phyloP scores from a whole-genome alignment of 345 rosid genomes.

The Linum lewisii region DNA sequence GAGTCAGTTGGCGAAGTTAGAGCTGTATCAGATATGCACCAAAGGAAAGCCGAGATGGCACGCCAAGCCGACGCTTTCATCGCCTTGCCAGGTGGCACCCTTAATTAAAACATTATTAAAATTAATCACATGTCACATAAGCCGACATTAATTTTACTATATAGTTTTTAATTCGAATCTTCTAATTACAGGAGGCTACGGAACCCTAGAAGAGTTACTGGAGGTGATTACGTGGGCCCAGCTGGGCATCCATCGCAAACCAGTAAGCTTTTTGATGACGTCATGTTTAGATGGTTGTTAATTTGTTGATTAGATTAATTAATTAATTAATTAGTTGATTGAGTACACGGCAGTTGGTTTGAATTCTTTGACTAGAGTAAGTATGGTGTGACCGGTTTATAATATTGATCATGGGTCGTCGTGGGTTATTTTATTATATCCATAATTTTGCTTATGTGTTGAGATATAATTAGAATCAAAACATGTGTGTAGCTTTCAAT shows the following conservation, averaged over 20 bases:
- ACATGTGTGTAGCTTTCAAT: neutral
- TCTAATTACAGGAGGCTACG: conserved; percentile 66
- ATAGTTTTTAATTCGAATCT: neutral
- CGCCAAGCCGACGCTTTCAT: conserved; percentile 94
- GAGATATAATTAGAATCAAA: no score
- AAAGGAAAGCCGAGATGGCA: conserved; percentile 93
- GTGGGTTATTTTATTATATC: no score
- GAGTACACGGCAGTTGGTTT: no score
- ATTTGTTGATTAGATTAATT: neutral
- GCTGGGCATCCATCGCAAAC: conserved; percentile 89
- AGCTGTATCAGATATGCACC: conserved; percentile 90
- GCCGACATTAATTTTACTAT: neutral
- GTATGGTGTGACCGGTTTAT: neutral
- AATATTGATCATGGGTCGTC: conserved; percentile 1
- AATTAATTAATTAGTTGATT: neutral
- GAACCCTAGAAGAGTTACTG: conserved; percentile 86
- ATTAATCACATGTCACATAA: neutral
- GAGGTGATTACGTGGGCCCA: conserved; percentile 99
- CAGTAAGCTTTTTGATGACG: conserved; percentile 39
- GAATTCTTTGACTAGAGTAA: neutral
- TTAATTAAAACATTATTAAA: neutral
- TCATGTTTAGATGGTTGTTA: conserved; percentile 5
- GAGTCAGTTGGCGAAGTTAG: conserved; percentile 80
- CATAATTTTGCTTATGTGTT: no score
- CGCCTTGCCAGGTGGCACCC: conserved; percentile 70